Evolutionary conservation across 2,329 filamentous ascomycete species (phyloP).

Genomic region (Teratosphaeria zuluensis): DNA sequence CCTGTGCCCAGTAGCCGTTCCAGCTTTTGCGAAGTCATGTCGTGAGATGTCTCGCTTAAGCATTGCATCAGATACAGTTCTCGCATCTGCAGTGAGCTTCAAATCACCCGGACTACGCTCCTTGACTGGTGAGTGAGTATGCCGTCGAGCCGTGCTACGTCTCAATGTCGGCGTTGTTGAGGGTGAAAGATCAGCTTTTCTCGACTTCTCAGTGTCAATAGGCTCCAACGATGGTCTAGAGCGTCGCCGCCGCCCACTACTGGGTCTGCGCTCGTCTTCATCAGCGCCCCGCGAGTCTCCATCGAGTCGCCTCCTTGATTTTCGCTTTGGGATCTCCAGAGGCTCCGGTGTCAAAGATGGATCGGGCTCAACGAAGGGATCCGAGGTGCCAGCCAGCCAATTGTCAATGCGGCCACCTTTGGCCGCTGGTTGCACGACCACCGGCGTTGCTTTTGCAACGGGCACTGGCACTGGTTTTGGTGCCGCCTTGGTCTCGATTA

Average conservation of each 20-base stretch:
- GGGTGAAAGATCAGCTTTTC: background rate
- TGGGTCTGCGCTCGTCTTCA: slow-evolving; percentile 6
- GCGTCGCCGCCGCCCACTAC: slow-evolving; percentile 11
- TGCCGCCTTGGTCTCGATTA: background rate
- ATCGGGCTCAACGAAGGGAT: slow-evolving; percentile 29
- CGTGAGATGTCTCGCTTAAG: slow-evolving; percentile 1
- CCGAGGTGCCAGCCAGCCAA: slow-evolving; percentile 43
- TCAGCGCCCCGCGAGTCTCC: slow-evolving; percentile 5
- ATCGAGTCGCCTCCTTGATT: slow-evolving; percentile 6
- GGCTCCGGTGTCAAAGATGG: slow-evolving; percentile 23
- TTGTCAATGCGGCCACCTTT: slow-evolving; percentile 46
- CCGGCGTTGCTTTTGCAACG: slow-evolving; percentile 5
- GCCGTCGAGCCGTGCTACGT: slow-evolving; percentile 25
- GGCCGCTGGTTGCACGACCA: slow-evolving; percentile 32
- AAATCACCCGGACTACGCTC: slow-evolving; percentile 11
- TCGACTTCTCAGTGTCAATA: slow-evolving; percentile 5
- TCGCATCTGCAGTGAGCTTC: background rate
- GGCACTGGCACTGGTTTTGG: slow-evolving; percentile 1
- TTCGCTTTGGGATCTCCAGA: slow-evolving; percentile 15
- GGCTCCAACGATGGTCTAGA: slow-evolving; percentile 12
- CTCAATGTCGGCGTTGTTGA: slow-evolving; percentile 24
- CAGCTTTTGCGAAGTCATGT: slow-evolving; percentile 2
- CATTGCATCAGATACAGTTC: background rate
- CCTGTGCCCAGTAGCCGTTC: slow-evolving; percentile 41
- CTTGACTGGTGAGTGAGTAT: slow-evolving; percentile 33